A percentile compares a stretch with the other conserved stretches of the same genome.
phyloP scores from a whole-genome alignment of 208 protist genomes.

The Crithidia brevicula region DNA sequence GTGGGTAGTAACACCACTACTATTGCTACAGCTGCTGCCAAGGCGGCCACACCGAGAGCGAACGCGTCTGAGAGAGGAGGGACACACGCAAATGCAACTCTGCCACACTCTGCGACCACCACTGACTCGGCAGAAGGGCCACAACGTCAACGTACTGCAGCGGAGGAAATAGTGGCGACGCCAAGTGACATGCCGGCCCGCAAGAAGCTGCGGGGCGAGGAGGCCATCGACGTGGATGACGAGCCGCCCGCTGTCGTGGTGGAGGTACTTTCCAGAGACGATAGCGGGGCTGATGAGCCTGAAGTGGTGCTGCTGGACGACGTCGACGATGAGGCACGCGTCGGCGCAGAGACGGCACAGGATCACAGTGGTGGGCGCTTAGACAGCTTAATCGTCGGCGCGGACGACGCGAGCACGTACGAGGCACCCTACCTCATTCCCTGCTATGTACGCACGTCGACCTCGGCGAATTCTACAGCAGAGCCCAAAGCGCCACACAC shows the following conservation, averaged over 20 bases:
- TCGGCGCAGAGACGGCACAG: not conserved
- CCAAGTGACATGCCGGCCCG: not conserved
- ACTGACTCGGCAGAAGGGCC: not conserved
- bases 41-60: no score
- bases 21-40: no score
- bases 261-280: constrained; percentile 18
- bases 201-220: constrained; percentile 23
- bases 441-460: constrained; percentile 16
- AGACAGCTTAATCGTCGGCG: no score
- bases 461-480: not conserved
- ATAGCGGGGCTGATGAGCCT: constrained; percentile 8
- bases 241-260: constrained; percentile 19
- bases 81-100: not conserved
- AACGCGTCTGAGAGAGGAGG: no score
- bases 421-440: constrained; percentile 31
- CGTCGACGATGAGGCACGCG: constrained; percentile 15
- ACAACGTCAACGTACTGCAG: not conserved
- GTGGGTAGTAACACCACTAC: no score
- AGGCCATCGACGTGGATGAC: constrained; percentile 36
- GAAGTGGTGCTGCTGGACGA: constrained; percentile 12
- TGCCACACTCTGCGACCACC: not conserved
- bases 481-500: not conserved
- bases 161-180: not conserved
- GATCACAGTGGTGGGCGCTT: not conserved
- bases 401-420: constrained; percentile 6